Evolutionary conservation across 192 early-diverging fungal species (phyloP).

Genomic region (Chytriomyces confervae): DNA sequence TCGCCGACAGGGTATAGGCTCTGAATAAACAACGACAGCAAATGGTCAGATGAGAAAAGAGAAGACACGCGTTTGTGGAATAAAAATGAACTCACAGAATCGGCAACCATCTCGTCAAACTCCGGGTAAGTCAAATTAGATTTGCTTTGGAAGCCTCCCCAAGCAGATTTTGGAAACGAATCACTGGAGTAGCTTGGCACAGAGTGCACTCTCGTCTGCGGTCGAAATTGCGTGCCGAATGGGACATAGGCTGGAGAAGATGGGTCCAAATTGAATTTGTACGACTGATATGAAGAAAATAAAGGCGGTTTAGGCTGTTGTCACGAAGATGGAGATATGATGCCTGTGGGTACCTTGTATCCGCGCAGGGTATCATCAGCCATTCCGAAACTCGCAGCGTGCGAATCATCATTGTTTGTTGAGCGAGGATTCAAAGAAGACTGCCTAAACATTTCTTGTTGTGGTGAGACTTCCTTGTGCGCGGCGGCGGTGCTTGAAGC

Average conservation of each 20-base stretch:
- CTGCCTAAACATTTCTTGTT: conserved; percentile 19
- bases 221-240: conserved; percentile 4
- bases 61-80: neutral
- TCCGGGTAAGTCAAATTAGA: conserved; percentile 16
- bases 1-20: neutral
- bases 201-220: conserved; percentile 18
- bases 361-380: neutral
- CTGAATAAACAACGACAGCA: neutral
- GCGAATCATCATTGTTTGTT: neutral
- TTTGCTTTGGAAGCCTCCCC: neutral
- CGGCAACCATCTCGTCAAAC: conserved; percentile 29
- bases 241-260: conserved; percentile 31
- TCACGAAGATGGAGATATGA: too few relatives aligned
- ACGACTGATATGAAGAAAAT: neutral
- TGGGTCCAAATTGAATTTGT: conserved; percentile 25
- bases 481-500: neutral
- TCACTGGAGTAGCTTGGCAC: conserved; percentile 5
- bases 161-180: conserved; percentile 5
- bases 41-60: neutral
- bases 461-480: neutral
- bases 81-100: conserved; percentile 7
- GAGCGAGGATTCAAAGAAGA: conserved; percentile 8
- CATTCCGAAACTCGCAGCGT: neutral
- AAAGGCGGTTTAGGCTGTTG: neutral
- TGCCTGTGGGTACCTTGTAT: neutral